Evolutionary conservation across 257 asterid genomes (phyloP).

Genomic region (Petunia axillaris): DNA sequence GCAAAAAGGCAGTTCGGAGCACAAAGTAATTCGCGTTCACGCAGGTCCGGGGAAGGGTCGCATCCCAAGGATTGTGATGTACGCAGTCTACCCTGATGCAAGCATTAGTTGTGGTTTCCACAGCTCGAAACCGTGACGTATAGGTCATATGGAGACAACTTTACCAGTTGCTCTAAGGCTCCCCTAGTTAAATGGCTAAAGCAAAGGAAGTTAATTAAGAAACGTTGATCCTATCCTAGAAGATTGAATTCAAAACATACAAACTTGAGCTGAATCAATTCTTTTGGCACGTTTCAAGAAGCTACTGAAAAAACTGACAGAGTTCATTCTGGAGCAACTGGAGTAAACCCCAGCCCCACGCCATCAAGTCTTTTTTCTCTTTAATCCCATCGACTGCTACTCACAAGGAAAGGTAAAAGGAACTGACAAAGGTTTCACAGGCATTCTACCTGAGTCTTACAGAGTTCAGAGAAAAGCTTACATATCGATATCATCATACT

Average conservation of each 20-base stretch:
- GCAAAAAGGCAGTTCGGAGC: too few relatives aligned
- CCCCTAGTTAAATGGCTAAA: too few relatives aligned
- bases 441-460: slow-evolving; percentile 10
- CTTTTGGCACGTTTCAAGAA: neutral
- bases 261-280: neutral
- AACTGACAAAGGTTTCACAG: slow-evolving; percentile 10
- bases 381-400: neutral
- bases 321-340: neutral
- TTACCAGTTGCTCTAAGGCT: too few relatives aligned
- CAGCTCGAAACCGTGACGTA: too few relatives aligned
- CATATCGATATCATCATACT: neutral
- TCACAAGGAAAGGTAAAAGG: neutral
- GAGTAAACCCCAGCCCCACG: neutral
- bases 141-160: too few relatives aligned
- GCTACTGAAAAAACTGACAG: slow-evolving; percentile 8
- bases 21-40: too few relatives aligned
- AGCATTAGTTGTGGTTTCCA: too few relatives aligned
- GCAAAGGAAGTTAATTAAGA: neutral
- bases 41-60: too few relatives aligned
- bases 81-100: too few relatives aligned
- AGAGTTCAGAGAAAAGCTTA: neutral
- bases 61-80: too few relatives aligned
- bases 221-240: slow-evolving; percentile 33
- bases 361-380: neutral
- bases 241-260: slow-evolving; percentile 5